Conservation (phyloP, 768 basidiomycete genomes). For the Termitomyces sp. region DNA sequence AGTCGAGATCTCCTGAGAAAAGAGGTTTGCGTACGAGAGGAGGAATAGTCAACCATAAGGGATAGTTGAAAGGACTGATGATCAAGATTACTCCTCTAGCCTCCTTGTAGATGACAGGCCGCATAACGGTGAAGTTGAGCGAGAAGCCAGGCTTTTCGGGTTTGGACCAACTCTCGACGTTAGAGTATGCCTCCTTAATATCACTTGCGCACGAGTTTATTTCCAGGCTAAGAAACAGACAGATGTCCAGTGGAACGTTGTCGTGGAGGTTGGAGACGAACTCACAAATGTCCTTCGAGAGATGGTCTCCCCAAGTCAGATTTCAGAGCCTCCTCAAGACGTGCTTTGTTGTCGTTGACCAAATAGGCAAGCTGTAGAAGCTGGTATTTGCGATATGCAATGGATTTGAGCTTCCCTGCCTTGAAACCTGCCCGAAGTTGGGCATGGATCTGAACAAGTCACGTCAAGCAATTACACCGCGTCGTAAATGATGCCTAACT, state of each 20-base stretch:
- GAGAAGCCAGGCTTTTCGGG: constrained; percentile 54
- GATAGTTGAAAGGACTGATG: constrained; percentile 77
- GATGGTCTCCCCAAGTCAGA: constrained; percentile 62
- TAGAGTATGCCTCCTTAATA: constrained; percentile 49
- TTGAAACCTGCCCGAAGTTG: constrained; percentile 56
- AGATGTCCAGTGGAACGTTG: neutral
- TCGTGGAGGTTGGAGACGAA: neutral
- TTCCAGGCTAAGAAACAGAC: constrained; percentile 50
- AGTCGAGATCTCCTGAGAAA: neutral
- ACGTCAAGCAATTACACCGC: neutral
- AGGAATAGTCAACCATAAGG: constrained; percentile 52
- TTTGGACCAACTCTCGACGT: constrained; percentile 74
- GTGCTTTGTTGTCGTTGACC: constrained; percentile 65
- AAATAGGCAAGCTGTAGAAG: constrained; percentile 72
- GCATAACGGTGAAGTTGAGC: constrained; percentile 54
- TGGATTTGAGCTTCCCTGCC: constrained; percentile 60
- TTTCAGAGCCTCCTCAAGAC: constrained; percentile 54
- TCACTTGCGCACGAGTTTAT: constrained; percentile 50
- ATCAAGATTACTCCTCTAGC: constrained; percentile 74
- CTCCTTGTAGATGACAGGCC: constrained; percentile 66
- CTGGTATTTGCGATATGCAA: constrained; percentile 72
- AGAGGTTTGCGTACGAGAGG: constrained; percentile 43
- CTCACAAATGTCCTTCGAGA: constrained; percentile 53
- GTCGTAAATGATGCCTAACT: constrained; percentile 7
- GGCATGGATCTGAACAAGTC: constrained; percentile 45